Conservation (phyloP, 2,329 filamentous ascomycete genomes). For the Tolypocladium amazonense region DNA sequence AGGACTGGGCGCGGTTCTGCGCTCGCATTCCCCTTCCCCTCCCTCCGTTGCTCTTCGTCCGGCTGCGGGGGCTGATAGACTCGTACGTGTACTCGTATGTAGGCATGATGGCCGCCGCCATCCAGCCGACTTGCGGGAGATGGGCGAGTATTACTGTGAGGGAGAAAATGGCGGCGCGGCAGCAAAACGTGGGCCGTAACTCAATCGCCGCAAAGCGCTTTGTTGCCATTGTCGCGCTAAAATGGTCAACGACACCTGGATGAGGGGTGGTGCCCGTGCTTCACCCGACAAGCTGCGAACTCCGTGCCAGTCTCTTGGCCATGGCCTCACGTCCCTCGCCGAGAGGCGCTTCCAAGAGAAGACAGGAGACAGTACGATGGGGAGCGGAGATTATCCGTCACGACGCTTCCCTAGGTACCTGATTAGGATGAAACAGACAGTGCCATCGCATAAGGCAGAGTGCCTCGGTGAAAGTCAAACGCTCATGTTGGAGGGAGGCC, state of each 20-base stretch:
- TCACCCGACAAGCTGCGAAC: neutral
- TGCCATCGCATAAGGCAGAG: neutral
- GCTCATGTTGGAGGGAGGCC: neutral
- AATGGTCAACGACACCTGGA: neutral
- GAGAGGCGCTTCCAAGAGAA: neutral
- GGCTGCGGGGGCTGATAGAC: neutral
- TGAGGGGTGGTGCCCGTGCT: neutral
- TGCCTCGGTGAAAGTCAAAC: neutral
- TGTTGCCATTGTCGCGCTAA: neutral
- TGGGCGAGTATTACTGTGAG: no score
- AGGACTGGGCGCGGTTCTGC: constrained; percentile 5
- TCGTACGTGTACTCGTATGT: no score
- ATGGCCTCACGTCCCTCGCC: no score
- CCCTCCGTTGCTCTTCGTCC: neutral
- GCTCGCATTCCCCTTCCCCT: constrained; percentile 4
- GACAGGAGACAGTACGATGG: no score
- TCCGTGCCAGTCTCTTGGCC: neutral
- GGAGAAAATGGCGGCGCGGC: no score
- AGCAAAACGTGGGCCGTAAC: no score
- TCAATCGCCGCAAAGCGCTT: no score
- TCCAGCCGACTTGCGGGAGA: no score
- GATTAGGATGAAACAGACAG: constrained; percentile 3
- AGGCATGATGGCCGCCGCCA: no score
- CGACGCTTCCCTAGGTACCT: no score
- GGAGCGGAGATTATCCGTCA: no score